Conservation (phyloP, 345 rosid species). For the Lepidium africanum region DNA sequence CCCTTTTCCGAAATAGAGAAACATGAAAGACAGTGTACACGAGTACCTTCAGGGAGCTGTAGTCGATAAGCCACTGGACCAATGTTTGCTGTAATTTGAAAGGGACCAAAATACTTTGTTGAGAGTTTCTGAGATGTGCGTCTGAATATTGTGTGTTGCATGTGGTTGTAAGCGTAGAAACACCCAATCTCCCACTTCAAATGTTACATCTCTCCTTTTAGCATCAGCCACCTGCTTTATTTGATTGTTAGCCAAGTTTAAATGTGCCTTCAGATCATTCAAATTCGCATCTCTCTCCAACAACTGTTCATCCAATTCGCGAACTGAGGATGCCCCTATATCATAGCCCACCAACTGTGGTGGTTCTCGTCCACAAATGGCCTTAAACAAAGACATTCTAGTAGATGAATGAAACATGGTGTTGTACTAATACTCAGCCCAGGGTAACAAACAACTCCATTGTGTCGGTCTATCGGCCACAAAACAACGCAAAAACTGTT, state of each 20-base stretch:
- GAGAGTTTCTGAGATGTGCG: not conserved
- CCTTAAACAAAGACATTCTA: too few relatives aligned
- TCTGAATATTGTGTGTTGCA: not conserved
- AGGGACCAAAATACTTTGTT: not conserved
- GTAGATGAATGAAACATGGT: too few relatives aligned
- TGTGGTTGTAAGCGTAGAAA: not conserved
- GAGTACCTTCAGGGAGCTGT: not conserved
- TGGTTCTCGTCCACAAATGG: too few relatives aligned
- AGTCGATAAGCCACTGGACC: not conserved
- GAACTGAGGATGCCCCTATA: not conserved
- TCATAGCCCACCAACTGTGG: not conserved
- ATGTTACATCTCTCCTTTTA: not conserved
- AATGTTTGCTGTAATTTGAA: not conserved
- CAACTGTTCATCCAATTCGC: not conserved
- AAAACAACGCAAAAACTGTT: too few relatives aligned
- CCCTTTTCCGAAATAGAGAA: not conserved
- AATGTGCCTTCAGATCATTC: not conserved
- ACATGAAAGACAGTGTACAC: not conserved
- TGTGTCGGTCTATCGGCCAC: too few relatives aligned
- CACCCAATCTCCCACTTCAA: not conserved
- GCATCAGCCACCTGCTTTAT: not conserved
- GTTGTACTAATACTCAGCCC: too few relatives aligned
- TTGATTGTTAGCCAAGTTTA: not conserved
- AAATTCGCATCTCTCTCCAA: not conserved
- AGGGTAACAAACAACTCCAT: too few relatives aligned